Evolutionary conservation across 805 yeast species (phyloP).

Genomic region (Wickerhamomyces subpelliculosus): DNA sequence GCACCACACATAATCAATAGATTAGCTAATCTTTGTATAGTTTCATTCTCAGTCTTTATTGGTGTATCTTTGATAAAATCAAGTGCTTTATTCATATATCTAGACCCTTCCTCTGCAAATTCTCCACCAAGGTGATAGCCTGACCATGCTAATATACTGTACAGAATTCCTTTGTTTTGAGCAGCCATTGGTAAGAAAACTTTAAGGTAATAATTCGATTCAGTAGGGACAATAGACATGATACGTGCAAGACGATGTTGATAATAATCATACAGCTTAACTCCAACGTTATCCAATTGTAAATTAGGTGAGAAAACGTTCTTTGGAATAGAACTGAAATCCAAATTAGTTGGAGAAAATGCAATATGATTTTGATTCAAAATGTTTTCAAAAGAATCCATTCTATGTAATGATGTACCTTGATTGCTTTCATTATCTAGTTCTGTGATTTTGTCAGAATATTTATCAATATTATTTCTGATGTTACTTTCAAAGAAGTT

Average conservation of each 20-base stretch:
- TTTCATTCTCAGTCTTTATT: conserved; percentile 12
- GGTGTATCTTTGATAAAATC: conserved; percentile 32
- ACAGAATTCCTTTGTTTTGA: conserved; percentile 40
- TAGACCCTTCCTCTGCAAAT: conserved; percentile 36
- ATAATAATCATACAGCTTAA: conserved; percentile 42
- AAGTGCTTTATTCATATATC: conserved; percentile 41
- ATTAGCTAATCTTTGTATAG: conserved; percentile 49
- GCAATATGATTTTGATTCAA: not conserved
- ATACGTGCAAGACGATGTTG: conserved; percentile 39
- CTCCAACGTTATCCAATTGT: conserved; percentile 36
- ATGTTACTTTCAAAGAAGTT: conserved; percentile 20
- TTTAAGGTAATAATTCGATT: conserved; percentile 43
- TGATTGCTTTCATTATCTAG: conserved; percentile 5
- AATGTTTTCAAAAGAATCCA: conserved; percentile 4
- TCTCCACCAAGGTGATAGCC: conserved; percentile 30
- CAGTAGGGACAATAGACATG: conserved; percentile 41
- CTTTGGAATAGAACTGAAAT: too few relatives aligned
- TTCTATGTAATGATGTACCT: not conserved
- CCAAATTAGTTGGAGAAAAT: not conserved
- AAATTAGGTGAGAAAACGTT: conserved; percentile 16
- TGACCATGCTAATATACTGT: conserved; percentile 55
- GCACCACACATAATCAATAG: conserved; percentile 68
- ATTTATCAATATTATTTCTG: conserved; percentile 10
- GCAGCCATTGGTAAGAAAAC: conserved; percentile 48
- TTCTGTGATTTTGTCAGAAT: conserved; percentile 10